Evolutionary conservation across 257 asterid genomes (phyloP).

Genomic region (Euphrasia confusa): DNA sequence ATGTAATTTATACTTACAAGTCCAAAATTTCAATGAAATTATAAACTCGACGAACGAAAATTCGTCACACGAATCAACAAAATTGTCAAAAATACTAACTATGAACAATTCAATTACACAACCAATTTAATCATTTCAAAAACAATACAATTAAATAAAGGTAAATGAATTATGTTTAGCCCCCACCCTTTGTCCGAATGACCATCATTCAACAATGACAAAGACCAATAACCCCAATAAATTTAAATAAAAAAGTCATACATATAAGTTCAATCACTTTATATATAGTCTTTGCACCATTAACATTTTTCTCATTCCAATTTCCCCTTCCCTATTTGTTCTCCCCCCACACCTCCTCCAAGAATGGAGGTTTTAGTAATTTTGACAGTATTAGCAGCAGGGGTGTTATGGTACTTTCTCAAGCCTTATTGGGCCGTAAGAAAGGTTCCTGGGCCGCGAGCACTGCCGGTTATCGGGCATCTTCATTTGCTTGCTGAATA

Average conservation of each 20-base stretch:
- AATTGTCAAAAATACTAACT: too few species aligned
- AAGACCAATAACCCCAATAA: conserved; percentile 22
- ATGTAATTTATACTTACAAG: too few species aligned
- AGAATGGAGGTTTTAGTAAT: conserved; percentile 40
- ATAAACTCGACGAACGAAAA: conserved; percentile 21
- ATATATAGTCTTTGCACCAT: not conserved
- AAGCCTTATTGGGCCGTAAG: conserved; percentile 82
- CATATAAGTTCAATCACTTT: not conserved
- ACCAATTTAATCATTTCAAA: not conserved
- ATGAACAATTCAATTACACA: too few species aligned
- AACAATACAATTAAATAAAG: conserved; percentile 9
- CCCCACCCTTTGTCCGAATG: conserved; percentile 36
- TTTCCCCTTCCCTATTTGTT: not conserved
- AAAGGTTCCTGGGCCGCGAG: conserved; percentile 84
- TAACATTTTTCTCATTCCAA: not conserved
- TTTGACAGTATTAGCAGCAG: conserved; percentile 35
- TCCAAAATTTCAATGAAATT: too few species aligned
- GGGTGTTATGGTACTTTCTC: conserved; percentile 50
- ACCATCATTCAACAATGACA: conserved; percentile 24
- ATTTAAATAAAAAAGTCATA: not conserved
- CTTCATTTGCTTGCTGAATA: conserved; percentile 82
- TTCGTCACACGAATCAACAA: too few species aligned
- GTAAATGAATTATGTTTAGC: conserved; percentile 6
- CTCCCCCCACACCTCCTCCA: not conserved
- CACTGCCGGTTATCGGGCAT: conserved; percentile 80